Percentiles rank a stretch among this genome's conserved stretches.
Conservation (phyloP, 805 yeast species). For the Blastobotrys parvus region DNA sequence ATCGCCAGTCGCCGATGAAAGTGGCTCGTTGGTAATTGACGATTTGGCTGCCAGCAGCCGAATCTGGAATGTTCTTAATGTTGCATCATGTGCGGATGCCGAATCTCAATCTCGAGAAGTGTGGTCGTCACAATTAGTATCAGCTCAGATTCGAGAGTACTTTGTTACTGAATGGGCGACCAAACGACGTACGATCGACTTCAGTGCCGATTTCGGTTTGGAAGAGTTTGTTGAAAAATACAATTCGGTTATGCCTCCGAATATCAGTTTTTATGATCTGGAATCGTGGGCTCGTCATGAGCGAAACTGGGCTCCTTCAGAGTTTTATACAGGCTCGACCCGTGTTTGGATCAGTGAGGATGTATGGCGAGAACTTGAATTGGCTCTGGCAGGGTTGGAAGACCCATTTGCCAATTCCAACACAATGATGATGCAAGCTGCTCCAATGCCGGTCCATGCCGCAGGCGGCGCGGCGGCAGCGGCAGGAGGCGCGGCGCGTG, state of each 20-base stretch:
- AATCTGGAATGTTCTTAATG: constrained; percentile 29
- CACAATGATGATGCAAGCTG: not conserved
- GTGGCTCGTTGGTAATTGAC: constrained; percentile 17
- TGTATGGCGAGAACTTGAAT: constrained; percentile 32
- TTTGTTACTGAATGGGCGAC: constrained; percentile 32
- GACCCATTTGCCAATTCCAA: not conserved
- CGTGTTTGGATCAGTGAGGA: constrained; percentile 32
- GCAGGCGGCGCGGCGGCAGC: not conserved
- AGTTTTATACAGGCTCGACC: constrained; percentile 28
- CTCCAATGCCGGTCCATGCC: not conserved
- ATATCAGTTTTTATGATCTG: constrained; percentile 20
- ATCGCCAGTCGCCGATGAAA: not conserved
- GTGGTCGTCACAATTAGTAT: constrained; percentile 31
- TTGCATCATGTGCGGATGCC: constrained; percentile 25
- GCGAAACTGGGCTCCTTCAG: constrained; percentile 26
- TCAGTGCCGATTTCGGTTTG: constrained; percentile 33
- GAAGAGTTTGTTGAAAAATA: constrained; percentile 31
- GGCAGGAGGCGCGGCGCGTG: not conserved
- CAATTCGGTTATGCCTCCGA: constrained; percentile 25
- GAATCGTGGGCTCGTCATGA: constrained; percentile 30
- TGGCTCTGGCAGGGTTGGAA: constrained; percentile 10
- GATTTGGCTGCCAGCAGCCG: constrained; percentile 24
- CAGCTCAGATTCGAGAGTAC: constrained; percentile 30
- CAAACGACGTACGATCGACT: constrained; percentile 28
- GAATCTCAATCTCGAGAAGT: constrained; percentile 17